These are phyloP conservation scores for Aschersonia sp. DNA, from an alignment of 2,329 filamentous ascomycete species.

Conservation along the genomic window DNA sequence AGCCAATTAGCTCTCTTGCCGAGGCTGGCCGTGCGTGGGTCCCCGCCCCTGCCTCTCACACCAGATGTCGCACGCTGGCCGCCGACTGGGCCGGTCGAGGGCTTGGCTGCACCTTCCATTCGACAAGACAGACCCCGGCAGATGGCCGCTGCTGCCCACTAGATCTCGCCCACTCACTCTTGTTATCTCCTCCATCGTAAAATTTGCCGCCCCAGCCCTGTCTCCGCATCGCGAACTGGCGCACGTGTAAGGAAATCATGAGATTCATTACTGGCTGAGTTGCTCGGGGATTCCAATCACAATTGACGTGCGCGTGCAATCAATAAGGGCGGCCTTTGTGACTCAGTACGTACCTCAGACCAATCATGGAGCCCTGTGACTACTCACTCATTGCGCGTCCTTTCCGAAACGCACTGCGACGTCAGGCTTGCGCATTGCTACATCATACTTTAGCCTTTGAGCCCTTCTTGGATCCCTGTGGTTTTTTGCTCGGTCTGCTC, in stretches of 20 bases:
- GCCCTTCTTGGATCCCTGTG: not conserved
- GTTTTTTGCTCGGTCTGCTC: not conserved
- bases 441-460: not conserved
- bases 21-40: not conserved
- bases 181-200: too few species aligned
- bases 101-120: not conserved
- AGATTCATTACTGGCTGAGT: too few species aligned
- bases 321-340: not conserved
- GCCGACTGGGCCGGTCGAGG: not conserved
- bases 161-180: not conserved
- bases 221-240: too few species aligned
- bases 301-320: too few species aligned
- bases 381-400: not conserved
- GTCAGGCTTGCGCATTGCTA: not conserved
- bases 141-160: not conserved
- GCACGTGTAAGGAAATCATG: too few species aligned
- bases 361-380: not conserved
- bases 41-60: not conserved
- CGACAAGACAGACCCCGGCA: not conserved
- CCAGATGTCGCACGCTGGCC: not conserved
- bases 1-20: conserved; percentile 19
- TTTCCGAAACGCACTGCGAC: not conserved
- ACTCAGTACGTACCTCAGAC: not conserved
- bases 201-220: too few species aligned
- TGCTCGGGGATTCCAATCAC: too few species aligned